Evolutionary conservation across 805 yeast genomes (phyloP).

Genomic region (Zygosaccharomyces pseudorouxii): DNA sequence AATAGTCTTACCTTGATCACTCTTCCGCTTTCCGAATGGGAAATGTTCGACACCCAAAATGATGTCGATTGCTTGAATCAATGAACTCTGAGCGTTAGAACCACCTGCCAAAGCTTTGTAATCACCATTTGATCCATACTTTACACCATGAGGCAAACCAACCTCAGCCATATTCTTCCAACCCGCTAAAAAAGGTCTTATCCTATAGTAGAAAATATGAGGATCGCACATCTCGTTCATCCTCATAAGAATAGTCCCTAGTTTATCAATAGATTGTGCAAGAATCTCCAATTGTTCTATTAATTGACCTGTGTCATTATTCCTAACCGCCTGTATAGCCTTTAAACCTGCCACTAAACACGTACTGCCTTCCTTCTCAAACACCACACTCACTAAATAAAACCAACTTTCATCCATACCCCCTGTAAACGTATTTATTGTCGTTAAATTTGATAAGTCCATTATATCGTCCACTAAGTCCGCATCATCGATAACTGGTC

Average conservation of each 20-base stretch:
- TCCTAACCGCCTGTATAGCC: slow-evolving; percentile 55
- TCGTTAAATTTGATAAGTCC: slow-evolving; percentile 67
- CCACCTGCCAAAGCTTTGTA: slow-evolving; percentile 77
- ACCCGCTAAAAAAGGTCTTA: slow-evolving; percentile 89
- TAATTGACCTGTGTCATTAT: slow-evolving; percentile 41
- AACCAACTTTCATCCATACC: slow-evolving; percentile 92
- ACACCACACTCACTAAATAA: slow-evolving; percentile 79
- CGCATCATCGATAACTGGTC: slow-evolving; percentile 42
- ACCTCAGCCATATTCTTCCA: slow-evolving; percentile 89
- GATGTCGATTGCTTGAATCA: slow-evolving; percentile 82
- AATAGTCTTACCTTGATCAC: slow-evolving; percentile 18
- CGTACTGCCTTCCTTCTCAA: slow-evolving; percentile 77
- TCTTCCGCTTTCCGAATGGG: slow-evolving; percentile 62
- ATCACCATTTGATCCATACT: slow-evolving; percentile 59
- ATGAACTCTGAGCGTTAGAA: slow-evolving; percentile 87
- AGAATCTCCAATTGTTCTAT: slow-evolving; percentile 50
- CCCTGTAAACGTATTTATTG: slow-evolving; percentile 84
- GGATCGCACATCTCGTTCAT: slow-evolving; percentile 97
- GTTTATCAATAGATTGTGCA: slow-evolving; percentile 69
- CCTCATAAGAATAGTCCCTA: slow-evolving; percentile 67
- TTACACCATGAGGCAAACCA: slow-evolving; percentile 75
- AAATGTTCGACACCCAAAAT: slow-evolving; percentile 70
- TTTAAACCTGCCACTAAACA: slow-evolving; percentile 63
- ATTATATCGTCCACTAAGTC: slow-evolving; percentile 35
- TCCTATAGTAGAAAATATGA: slow-evolving; percentile 77